A percentile compares a stretch with the other conserved stretches of the same genome.
phyloP scores from a whole-genome alignment of 139 green algal genomes.

The Tetradesmus lagerheimii region DNA sequence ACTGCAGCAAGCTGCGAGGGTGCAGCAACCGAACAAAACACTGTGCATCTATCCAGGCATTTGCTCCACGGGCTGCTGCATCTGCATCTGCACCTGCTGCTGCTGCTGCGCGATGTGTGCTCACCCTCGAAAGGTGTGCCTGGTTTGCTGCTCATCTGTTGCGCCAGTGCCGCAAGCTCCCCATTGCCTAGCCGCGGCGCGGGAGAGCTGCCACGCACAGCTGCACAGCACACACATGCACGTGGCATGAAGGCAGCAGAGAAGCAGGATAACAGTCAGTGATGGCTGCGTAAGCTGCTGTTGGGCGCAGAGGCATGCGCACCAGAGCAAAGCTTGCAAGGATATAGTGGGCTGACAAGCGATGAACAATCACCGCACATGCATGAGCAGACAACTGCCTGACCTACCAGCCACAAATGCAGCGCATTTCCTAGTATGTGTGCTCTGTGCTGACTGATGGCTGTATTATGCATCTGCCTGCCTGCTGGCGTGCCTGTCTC shows the following conservation, averaged over 20 bases:
- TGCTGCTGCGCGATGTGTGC: background rate
- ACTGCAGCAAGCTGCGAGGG: background rate
- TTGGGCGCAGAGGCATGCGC: too few species aligned
- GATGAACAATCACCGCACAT: too few species aligned
- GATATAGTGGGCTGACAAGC: background rate
- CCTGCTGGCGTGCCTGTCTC: background rate
- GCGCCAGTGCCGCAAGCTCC: conserved; percentile 8
- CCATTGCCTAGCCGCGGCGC: conserved; percentile 45
- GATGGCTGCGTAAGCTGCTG: too few species aligned
- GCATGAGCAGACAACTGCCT: too few species aligned
- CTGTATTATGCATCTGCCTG: background rate
- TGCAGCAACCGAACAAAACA: background rate
- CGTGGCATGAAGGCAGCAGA: background rate
- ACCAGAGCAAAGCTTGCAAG: background rate
- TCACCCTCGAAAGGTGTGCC: conserved; percentile 67
- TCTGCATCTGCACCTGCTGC: background rate
- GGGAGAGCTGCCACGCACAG: conserved; percentile 39
- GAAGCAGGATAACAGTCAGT: too few species aligned
- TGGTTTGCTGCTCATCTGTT: conserved; percentile 55
- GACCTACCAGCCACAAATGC: too few species aligned
- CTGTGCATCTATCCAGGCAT: background rate
- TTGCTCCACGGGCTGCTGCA: background rate
- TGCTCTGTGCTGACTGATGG: too few species aligned
- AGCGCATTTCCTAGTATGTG: too few species aligned
- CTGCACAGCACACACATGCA: conserved; percentile 25